Evolutionary conservation across 2,329 filamentous ascomycete species (phyloP).

Genomic region (Colletotrichum paranaense): DNA sequence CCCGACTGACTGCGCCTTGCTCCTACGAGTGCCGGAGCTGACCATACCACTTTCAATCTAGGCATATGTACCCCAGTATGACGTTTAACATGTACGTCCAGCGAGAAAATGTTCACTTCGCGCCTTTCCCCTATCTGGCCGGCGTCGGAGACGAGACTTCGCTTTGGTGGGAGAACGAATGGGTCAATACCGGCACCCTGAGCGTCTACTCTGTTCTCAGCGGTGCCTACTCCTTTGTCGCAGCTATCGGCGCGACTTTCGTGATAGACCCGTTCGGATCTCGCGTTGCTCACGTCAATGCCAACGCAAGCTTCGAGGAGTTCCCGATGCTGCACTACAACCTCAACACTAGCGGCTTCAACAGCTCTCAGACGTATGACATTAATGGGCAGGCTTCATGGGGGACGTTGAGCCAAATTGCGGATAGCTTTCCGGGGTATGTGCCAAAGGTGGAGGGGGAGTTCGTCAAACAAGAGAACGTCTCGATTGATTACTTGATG

Average conservation of each 20-base stretch:
- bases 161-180: slow-evolving; percentile 7
- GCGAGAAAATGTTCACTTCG: slow-evolving; percentile 12
- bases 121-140: slow-evolving; percentile 1
- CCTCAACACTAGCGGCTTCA: slow-evolving; percentile 3
- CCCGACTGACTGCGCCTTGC: too few species aligned
- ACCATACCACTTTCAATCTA: not conserved
- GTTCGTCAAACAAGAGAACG: slow-evolving; percentile 2
- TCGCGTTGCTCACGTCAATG: not conserved
- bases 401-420: slow-evolving; percentile 12
- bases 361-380: slow-evolving; percentile 1
- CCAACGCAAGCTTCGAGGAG: not conserved
- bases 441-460: slow-evolving; percentile 12
- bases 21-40: too few species aligned
- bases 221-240: not conserved
- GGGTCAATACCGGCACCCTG: not conserved
- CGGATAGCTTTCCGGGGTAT: slow-evolving; percentile 16
- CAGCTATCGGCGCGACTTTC: not conserved
- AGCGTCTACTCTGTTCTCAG: slow-evolving; percentile 10
- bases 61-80: slow-evolving; percentile 13
- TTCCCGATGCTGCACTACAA: slow-evolving; percentile 1
- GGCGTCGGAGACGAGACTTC: not conserved
- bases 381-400: slow-evolving; percentile 13
- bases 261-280: not conserved
- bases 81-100: slow-evolving; percentile 25
- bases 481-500: not conserved